Percentiles rank a stretch among this genome's conserved stretches.
Evolutionary conservation across 169 alveolate genomes (phyloP).

Genomic region (Plasmodium chabaudi): DNA sequence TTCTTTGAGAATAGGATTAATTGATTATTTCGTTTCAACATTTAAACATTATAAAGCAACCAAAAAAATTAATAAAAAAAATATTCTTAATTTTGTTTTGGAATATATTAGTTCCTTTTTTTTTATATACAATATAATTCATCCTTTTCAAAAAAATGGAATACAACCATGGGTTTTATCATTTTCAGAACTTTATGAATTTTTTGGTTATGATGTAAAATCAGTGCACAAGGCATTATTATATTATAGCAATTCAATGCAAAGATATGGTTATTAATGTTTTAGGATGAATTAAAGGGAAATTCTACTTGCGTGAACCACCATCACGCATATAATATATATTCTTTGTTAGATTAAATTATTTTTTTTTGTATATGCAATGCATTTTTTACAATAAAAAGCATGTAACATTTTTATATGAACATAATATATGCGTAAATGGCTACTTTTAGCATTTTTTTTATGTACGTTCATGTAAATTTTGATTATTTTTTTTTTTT

Average conservation of each 20-base stretch:
- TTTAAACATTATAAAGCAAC: neutral
- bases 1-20: constrained; percentile 32
- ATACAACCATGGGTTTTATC: constrained; percentile 74
- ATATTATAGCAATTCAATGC: constrained; percentile 34
- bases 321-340: too few relatives aligned
- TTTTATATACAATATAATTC: constrained; percentile 33
- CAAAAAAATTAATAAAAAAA: neutral
- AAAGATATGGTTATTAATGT: constrained; percentile 18
- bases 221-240: constrained; percentile 29
- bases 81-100: constrained; percentile 6
- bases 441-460: too few relatives aligned
- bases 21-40: constrained; percentile 9
- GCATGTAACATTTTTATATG: too few relatives aligned
- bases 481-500: too few relatives aligned
- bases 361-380: too few relatives aligned
- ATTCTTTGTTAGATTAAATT: too few relatives aligned
- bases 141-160: constrained; percentile 68
- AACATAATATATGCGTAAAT: too few relatives aligned
- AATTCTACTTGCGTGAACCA: too few relatives aligned
- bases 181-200: constrained; percentile 38
- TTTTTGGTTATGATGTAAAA: constrained; percentile 28
- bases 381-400: too few relatives aligned
- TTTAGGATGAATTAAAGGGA: neutral
- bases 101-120: constrained; percentile 50
- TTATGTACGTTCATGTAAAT: too few relatives aligned